phyloP scores from a whole-genome alignment of 441 rosid genomes.

The Jatropha multifida region DNA sequence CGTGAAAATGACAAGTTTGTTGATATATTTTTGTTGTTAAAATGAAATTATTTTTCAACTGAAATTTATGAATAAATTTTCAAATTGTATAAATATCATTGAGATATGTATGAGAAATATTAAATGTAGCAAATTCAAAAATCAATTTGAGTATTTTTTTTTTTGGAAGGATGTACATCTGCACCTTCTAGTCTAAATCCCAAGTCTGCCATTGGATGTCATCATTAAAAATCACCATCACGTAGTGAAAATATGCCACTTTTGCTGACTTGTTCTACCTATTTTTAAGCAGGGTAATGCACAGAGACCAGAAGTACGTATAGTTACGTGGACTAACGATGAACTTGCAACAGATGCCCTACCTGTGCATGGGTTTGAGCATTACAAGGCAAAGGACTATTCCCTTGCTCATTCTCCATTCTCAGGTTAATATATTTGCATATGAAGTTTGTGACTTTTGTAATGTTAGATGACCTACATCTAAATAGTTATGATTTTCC shows the following conservation, averaged over 20 bases:
- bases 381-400: slow-evolving; percentile 96
- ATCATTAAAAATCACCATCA: slow-evolving; percentile 12
- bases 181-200: background rate
- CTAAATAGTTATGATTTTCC: slow-evolving; percentile 24
- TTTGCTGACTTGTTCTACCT: slow-evolving; percentile 9
- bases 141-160: background rate
- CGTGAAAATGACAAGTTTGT: background rate
- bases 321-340: slow-evolving; percentile 94
- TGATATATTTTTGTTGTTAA: no score
- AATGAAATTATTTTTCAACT: background rate
- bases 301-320: slow-evolving; percentile 93
- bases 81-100: background rate
- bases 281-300: slow-evolving; percentile 77
- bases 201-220: background rate
- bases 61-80: no score
- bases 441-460: slow-evolving; percentile 27
- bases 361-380: slow-evolving; percentile 97
- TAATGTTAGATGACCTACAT: slow-evolving; percentile 21
- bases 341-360: slow-evolving; percentile 97
- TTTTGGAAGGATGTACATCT: background rate
- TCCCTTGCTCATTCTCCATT: slow-evolving; percentile 97
- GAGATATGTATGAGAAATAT: background rate
- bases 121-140: background rate
- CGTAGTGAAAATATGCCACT: background rate
- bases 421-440: slow-evolving; percentile 59